Percentiles rank a stretch among this genome's conserved stretches.
Evolutionary conservation across 352 stramenopile species (phyloP).

Genomic region (Pythium insidiosum): DNA sequence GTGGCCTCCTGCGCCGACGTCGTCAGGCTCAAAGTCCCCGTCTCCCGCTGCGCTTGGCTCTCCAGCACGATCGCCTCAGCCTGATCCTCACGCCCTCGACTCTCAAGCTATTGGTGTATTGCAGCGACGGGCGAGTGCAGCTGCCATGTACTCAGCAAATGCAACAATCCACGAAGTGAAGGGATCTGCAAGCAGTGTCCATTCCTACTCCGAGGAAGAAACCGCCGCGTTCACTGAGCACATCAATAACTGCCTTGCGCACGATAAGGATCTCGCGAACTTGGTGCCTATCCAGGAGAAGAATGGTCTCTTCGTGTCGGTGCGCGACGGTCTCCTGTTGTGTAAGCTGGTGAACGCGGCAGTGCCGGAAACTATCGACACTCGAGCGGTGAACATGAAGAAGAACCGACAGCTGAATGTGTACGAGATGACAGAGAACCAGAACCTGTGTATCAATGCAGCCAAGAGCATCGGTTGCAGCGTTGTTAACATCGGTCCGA

Average conservation of each 20-base stretch:
- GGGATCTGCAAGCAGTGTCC: slow-evolving; percentile 59
- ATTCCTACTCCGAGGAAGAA: slow-evolving; percentile 90
- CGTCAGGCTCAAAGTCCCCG: slow-evolving; percentile 18
- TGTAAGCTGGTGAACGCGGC: slow-evolving; percentile 91
- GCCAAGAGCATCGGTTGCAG: slow-evolving; percentile 91
- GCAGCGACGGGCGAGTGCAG: slow-evolving; percentile 52
- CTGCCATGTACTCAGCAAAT: slow-evolving; percentile 47
- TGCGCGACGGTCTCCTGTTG: slow-evolving; percentile 82
- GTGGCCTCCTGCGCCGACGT: slow-evolving; percentile 28
- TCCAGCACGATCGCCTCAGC: too few relatives aligned
- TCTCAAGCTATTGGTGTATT: slow-evolving; percentile 47
- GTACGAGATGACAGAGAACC: slow-evolving; percentile 87
- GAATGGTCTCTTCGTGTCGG: slow-evolving; percentile 71
- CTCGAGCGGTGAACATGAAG: slow-evolving; percentile 79
- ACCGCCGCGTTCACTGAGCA: slow-evolving; percentile 88
- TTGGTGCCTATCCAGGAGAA: slow-evolving; percentile 75
- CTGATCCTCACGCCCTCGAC: slow-evolving; percentile 15
- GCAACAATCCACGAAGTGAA: slow-evolving; percentile 76
- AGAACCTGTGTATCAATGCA: slow-evolving; percentile 92
- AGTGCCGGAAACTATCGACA: slow-evolving; percentile 89
- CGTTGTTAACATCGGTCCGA: slow-evolving; percentile 90
- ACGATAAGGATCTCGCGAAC: slow-evolving; percentile 51
- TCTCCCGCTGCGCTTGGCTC: slow-evolving; percentile 9
- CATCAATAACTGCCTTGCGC: slow-evolving; percentile 85
- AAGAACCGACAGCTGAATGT: slow-evolving; percentile 75